Evolutionary conservation across 2,329 filamentous ascomycete species (phyloP), one percentile per base, ranked within the genome.

Genomic region (Ophiostoma montium): DNA sequence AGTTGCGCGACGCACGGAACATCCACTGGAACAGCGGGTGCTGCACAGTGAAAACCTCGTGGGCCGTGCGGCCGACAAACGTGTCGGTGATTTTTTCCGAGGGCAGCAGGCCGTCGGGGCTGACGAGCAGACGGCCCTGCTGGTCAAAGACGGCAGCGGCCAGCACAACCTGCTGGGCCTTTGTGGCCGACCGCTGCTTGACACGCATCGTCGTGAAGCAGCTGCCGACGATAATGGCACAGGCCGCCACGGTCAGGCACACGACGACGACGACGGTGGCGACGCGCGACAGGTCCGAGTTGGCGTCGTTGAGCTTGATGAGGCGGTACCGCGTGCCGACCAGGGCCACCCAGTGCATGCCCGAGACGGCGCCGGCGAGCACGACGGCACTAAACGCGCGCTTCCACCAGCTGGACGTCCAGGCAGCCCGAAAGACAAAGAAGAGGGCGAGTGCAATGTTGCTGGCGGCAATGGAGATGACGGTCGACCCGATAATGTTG

Each of bases 11-110:
- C 3, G 86, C 84, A 50, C 84, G 77, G 60, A 85, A 94, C 58
- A 92, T 82, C 88, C 88, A 94, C 46, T 88, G 78, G 63, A 92
- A 94, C 2, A 89, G 78, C 0, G 84, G 78, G 60, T 94, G 86
- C 0, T 78, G 76, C 21, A 80, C 79, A 50, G 79, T 80, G 58
- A 95, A 89, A 13, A 81, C 76, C 52, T 94, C 86, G 58, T 61
- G 51, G 56, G 64, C 52, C 58, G 78, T 77, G 60, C 72, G 76
- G 61, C 84, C 80, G 35, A 86, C 65, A 61, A 86, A 87, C 13
- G 80, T 80, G 61, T 82, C 82, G 1, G 86, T 92, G 53, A 95
- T 85, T 56, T 88, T 86, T 52, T 82, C 75, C 39, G 73, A 81
- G 4, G 84, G 84, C 11, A 87, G 63, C 16, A 80, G 66, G 9